Percentiles rank a stretch among this genome's conserved stretches.
Evolutionary conservation across 768 basidiomycete species (phyloP).

Genomic region (Lanmaoa pseudosensibilis): DNA sequence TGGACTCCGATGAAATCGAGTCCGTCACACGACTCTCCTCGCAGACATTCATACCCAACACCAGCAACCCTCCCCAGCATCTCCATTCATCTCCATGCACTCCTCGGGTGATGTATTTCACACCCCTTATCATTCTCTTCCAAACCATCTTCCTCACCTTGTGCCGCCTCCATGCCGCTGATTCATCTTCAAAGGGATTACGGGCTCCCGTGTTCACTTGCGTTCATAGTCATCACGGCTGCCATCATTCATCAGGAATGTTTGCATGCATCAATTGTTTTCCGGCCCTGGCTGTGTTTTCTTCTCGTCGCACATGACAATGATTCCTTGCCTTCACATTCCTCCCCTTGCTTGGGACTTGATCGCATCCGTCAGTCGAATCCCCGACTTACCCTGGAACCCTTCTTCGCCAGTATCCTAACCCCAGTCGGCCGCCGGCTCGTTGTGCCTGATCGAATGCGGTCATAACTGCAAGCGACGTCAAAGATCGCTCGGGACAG

Average conservation of each 20-base stretch:
- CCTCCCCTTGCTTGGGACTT: neutral
- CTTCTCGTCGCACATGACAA: conserved; percentile 6
- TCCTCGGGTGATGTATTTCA: conserved; percentile 21
- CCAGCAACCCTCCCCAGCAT: neutral
- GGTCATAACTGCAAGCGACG: conserved; percentile 24
- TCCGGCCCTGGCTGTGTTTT: neutral
- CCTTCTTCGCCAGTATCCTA: conserved; percentile 20
- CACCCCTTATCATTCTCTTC: conserved; percentile 12
- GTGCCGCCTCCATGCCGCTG: conserved; percentile 5
- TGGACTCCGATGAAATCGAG: neutral
- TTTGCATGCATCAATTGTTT: neutral
- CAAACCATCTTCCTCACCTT: neutral
- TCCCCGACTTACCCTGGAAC: neutral
- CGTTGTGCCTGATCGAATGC: conserved; percentile 31
- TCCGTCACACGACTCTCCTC: neutral
- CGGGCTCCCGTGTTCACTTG: conserved; percentile 20
- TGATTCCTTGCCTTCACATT: neutral
- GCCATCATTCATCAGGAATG: conserved; percentile 18
- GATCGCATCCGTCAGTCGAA: neutral
- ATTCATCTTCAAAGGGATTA: conserved; percentile 10
- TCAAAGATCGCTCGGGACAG: conserved; percentile 19
- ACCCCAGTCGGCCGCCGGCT: conserved; percentile 3
- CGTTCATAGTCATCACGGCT: conserved; percentile 1
- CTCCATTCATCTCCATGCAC: conserved; percentile 20
- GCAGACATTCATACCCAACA: conserved; percentile 2